A percentile compares a stretch with the other conserved stretches of the same genome.
Evolutionary conservation across 2,329 filamentous ascomycete genomes (phyloP).

Genomic region (Fusarium verticillioides): DNA sequence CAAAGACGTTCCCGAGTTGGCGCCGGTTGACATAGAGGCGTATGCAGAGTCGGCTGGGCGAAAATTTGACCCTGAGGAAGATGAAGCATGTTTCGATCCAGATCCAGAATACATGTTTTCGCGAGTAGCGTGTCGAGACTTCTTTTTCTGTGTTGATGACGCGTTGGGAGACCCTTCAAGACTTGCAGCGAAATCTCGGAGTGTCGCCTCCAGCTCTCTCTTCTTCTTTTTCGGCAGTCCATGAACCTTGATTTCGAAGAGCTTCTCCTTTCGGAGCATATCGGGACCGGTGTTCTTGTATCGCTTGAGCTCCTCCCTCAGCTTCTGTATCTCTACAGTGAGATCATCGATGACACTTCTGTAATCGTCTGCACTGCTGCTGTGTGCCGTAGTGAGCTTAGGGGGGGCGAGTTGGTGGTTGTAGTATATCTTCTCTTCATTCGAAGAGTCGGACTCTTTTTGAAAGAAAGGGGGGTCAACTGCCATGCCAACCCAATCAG

Average conservation of each 20-base stretch:
- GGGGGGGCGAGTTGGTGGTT: slow-evolving; percentile 41
- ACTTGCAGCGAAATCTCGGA: slow-evolving; percentile 76
- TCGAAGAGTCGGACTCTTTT: slow-evolving; percentile 63
- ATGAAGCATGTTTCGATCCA: slow-evolving; percentile 63
- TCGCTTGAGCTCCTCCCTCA: slow-evolving; percentile 78
- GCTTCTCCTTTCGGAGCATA: slow-evolving; percentile 76
- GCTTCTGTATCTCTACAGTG: slow-evolving; percentile 82
- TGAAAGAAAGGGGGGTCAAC: slow-evolving; percentile 67
- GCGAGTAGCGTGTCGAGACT: slow-evolving; percentile 54
- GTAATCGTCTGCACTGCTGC: slow-evolving; percentile 78
- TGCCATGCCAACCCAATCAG: slow-evolving; percentile 43
- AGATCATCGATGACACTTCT: slow-evolving; percentile 88
- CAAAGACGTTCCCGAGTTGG: slow-evolving; percentile 55
- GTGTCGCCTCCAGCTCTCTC: slow-evolving; percentile 77
- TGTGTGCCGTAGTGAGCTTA: slow-evolving; percentile 54
- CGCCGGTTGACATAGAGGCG: slow-evolving; percentile 72
- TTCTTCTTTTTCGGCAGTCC: slow-evolving; percentile 78
- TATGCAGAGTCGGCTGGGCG: slow-evolving; percentile 71
- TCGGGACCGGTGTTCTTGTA: slow-evolving; percentile 75
- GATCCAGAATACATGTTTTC: slow-evolving; percentile 54
- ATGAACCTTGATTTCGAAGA: slow-evolving; percentile 87
- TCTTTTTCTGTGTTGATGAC: slow-evolving; percentile 55
- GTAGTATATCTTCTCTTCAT: slow-evolving; percentile 53
- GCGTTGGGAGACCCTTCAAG: slow-evolving; percentile 63
- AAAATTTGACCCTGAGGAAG: slow-evolving; percentile 63